phyloP scores from a whole-genome alignment of 768 basidiomycete genomes.

The Collybiopsis confluens region DNA sequence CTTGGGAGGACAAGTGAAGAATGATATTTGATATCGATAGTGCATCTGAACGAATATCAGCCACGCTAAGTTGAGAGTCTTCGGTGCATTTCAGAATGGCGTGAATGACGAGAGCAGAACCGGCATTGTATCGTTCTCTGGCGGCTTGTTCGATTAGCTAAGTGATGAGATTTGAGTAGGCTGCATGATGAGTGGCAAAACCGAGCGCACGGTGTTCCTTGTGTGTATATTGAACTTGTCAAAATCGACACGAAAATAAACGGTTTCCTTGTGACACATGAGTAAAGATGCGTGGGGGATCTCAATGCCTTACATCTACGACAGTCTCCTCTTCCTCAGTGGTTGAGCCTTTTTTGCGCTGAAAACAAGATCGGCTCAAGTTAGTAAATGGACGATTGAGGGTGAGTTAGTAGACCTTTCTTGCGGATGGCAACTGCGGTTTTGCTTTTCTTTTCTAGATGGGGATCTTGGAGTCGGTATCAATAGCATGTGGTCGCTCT shows the following conservation, averaged over 20 bases:
- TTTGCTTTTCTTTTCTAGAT: conserved; percentile 60
- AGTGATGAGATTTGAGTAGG: conserved; percentile 13
- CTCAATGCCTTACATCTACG: conserved; percentile 58
- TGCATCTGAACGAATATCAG: conserved; percentile 65
- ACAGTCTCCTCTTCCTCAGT: conserved; percentile 49
- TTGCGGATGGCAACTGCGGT: conserved; percentile 23
- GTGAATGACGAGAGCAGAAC: conserved; percentile 66
- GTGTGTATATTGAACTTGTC: conserved; percentile 84
- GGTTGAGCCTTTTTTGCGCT: conserved; percentile 20
- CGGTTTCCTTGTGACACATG: conserved; percentile 44
- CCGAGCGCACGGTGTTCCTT: conserved; percentile 64
- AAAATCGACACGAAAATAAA: conserved; percentile 85
- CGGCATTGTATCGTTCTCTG: conserved; percentile 74
- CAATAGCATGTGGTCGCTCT: neutral
- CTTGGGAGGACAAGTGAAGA: conserved; percentile 42
- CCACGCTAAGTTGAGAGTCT: conserved; percentile 51
- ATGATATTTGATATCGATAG: conserved; percentile 63
- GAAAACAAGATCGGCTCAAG: conserved; percentile 7
- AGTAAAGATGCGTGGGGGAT: conserved; percentile 10
- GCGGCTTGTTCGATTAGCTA: conserved; percentile 79
- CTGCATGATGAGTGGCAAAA: neutral
- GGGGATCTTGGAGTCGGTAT: conserved; percentile 19
- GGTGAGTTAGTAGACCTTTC: neutral
- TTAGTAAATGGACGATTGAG: conserved; percentile 7
- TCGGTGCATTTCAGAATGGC: conserved; percentile 72